These are phyloP conservation scores for Nephelium lappaceum DNA, from an alignment of 345 rosid species.

Conservation along the genomic window DNA sequence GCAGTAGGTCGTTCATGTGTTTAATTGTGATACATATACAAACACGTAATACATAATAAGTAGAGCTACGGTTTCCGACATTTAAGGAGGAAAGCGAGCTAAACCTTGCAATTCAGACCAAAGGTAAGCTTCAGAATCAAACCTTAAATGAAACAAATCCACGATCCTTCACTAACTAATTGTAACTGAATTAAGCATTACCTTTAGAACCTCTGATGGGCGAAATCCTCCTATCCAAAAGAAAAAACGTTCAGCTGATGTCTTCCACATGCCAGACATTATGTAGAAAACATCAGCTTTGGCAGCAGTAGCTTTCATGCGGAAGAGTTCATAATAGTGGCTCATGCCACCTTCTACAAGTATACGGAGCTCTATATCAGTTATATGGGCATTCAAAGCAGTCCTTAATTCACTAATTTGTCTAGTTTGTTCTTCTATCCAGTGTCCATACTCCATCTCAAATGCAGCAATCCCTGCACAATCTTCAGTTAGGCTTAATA, in stretches of 20 bases:
- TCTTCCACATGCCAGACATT: conserved; percentile 89
- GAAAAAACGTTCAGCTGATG: conserved; percentile 89
- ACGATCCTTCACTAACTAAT: conserved; percentile 1
- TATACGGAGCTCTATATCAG: conserved; percentile 61
- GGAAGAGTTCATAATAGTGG: conserved; percentile 85
- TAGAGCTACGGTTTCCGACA: neutral
- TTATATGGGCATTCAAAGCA: conserved; percentile 61
- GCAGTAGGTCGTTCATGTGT: neutral
- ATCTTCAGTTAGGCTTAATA: conserved; percentile 10
- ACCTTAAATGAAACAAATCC: neutral
- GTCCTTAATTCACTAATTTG: conserved; percentile 60
- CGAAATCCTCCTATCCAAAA: conserved; percentile 96
- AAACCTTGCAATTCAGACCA: neutral
- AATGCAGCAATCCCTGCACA: conserved; percentile 68
- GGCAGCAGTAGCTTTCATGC: conserved; percentile 76
- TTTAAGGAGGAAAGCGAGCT: conserved; percentile 1
- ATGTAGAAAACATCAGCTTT: conserved; percentile 79
- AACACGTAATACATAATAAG: neutral
- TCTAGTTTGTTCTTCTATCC: conserved; percentile 81
- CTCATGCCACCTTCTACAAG: conserved; percentile 67
- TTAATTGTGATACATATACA: neutral
- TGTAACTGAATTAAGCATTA: conserved; percentile 22
- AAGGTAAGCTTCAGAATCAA: too few species aligned
- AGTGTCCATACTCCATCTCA: conserved; percentile 85
- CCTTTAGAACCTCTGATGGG: conserved; percentile 96